A percentile compares a stretch with the other conserved stretches of the same genome.
Evolutionary conservation across 371 early-diverging fungal species (phyloP).

Genomic region (Apophysomyces elegans): DNA sequence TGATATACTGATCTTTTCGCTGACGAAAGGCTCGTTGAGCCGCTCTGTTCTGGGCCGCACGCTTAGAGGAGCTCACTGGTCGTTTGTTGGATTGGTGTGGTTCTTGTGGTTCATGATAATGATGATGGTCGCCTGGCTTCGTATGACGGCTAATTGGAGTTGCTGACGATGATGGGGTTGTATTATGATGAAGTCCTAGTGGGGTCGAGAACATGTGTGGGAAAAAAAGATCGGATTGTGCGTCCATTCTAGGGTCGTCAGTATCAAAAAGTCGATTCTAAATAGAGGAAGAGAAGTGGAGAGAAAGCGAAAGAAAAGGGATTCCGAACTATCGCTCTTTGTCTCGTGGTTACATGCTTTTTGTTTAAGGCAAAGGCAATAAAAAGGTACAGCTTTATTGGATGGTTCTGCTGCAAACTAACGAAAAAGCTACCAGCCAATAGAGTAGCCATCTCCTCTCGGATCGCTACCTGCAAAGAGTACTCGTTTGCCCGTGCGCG

Average conservation of each 20-base stretch:
- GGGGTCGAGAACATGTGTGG: neutral
- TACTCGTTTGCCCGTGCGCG: constrained; percentile 49
- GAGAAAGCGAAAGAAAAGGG: constrained; percentile 1
- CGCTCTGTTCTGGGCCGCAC: constrained; percentile 48
- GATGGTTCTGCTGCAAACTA: neutral
- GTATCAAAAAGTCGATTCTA: neutral
- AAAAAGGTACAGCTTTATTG: neutral
- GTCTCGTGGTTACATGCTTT: neutral
- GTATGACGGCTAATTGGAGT: neutral
- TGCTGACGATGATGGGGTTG: neutral
- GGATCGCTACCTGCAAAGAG: constrained; percentile 73
- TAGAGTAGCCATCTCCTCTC: constrained; percentile 70
- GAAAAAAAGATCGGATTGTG: constrained; percentile 8
- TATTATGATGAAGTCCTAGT: neutral
- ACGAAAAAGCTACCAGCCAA: constrained; percentile 50
- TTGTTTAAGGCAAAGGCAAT: neutral
- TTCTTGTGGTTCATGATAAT: constrained; percentile 5
- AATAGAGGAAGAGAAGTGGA: neutral
- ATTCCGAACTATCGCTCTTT: neutral
- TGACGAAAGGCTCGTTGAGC: constrained; percentile 57
- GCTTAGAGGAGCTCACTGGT: constrained; percentile 34
- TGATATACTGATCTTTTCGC: constrained; percentile 48
- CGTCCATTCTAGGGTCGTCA: neutral
- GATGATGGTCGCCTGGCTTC: too few species aligned
- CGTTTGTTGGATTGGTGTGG: neutral